Conservation (phyloP, 1,284 basidiomycete species). For the Earliella scabrosa region DNA sequence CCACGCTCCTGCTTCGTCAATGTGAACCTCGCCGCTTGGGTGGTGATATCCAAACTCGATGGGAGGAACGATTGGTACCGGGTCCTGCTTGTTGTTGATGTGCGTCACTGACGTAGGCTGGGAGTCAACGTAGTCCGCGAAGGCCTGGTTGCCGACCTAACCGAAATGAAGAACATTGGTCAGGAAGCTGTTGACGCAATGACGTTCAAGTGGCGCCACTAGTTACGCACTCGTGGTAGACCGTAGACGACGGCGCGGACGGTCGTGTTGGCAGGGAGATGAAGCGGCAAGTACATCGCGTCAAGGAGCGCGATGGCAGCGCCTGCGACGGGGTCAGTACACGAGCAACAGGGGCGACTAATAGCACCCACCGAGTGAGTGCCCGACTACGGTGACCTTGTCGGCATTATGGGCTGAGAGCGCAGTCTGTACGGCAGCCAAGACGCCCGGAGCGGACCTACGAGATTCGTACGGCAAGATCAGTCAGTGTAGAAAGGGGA, state of each 20-base stretch:
- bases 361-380: conserved; percentile 40
- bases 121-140: conserved; percentile 62
- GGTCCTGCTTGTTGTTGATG: conserved; percentile 34
- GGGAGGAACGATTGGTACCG: conserved; percentile 41
- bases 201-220: too few relatives aligned
- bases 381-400: conserved; percentile 41
- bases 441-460: conserved; percentile 39
- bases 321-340: conserved; percentile 24
- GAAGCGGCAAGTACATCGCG: conserved; percentile 47
- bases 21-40: conserved; percentile 61
- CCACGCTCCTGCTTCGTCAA: conserved; percentile 51
- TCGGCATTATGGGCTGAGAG: conserved; percentile 31
- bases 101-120: conserved; percentile 38
- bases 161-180: neutral
- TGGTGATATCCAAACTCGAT: conserved; percentile 58
- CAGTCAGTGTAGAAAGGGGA: neutral
- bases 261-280: conserved; percentile 39
- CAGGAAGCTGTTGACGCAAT: neutral
- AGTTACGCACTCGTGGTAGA: conserved; percentile 53
- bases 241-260: conserved; percentile 49
- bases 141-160: conserved; percentile 62
- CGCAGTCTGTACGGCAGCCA: conserved; percentile 39
- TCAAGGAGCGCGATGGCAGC: conserved; percentile 53
- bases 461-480: neutral
- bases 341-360: neutral